phyloP scores from a whole-genome alignment of 2,329 filamentous ascomycete genomes.

The Fusarium anguioides region DNA sequence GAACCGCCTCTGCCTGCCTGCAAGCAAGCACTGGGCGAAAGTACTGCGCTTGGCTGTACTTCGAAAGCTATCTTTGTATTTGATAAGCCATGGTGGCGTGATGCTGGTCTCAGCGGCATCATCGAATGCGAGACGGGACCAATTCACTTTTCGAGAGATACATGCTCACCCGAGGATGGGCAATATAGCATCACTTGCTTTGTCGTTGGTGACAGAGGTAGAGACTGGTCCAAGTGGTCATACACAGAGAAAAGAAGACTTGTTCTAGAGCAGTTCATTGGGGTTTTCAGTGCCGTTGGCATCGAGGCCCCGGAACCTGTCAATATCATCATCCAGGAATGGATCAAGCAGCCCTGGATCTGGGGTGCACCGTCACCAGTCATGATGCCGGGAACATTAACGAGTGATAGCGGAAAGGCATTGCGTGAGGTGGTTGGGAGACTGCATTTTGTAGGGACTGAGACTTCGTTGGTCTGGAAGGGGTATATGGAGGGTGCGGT shows the following conservation, averaged over 20 bases:
- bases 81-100: constrained; percentile 58
- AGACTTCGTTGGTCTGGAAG: constrained; percentile 42
- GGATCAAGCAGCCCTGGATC: constrained; percentile 33
- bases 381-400: constrained; percentile 28
- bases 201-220: constrained; percentile 46
- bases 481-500: constrained; percentile 45
- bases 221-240: constrained; percentile 28
- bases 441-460: constrained; percentile 45
- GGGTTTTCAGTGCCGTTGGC: constrained; percentile 19
- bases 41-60: constrained; percentile 50
- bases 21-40: constrained; percentile 44
- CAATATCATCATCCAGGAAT: constrained; percentile 33
- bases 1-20: constrained; percentile 45
- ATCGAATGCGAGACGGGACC: constrained; percentile 50
- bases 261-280: constrained; percentile 10
- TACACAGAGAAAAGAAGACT: constrained; percentile 3
- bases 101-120: constrained; percentile 54
- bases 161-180: constrained; percentile 32
- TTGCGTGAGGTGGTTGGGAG: constrained; percentile 47
- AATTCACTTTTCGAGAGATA: constrained; percentile 46
- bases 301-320: constrained; percentile 25
- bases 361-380: constrained; percentile 30
- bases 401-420: constrained; percentile 12
- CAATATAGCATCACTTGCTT: constrained; percentile 49
- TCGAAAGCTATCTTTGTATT: constrained; percentile 56